Base-by-base conservation (phyloP, 768 basidiomycete species). In the Coprinopsis strossmayeri region DNA sequence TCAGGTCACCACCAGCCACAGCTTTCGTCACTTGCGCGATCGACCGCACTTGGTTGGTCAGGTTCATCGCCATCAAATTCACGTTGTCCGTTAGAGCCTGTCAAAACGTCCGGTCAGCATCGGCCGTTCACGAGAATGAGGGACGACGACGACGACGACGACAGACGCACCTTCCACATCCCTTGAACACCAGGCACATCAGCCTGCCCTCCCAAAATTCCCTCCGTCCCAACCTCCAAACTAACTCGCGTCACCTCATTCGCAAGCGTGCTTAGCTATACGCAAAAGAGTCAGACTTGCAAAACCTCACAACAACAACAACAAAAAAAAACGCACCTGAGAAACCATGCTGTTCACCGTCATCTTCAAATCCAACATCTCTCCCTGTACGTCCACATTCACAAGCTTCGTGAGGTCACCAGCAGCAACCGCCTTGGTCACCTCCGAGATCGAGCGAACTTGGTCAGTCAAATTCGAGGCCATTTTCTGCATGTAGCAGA, bases 21-120 rank as follows among this genome's bases (percentile, higher is more conserved):
- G 94, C 95, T 64, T 91, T 94, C 18, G 95, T 97, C 34, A 98
- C 95, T 57, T 87, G 78, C 1, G 92, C 90, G 57, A 84, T 82
- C 1, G 76, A 77, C 0, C 95, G 84, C 54, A 93, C 91, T 76
- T 93, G 90, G 53, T 87, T 85, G 42, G 89, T 93, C 61, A 92
- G 65, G 57, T 93, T 93, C 78, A 86, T 84, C 38, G 90, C 90
- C 90, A 89, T 88, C 51, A 87, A 60, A 64, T 90, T 91, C 58
- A 92, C 90, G 52, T 92, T 90, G 58, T 89, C 87, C 10, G 88
- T 83, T 18, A 79, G 60, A 18, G 70, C 74, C 74, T 77, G 17
- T 45, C 3, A 46, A n/a, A 11, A 11, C 3, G 27, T 50, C 20
- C 2, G 30, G 20, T 32, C 24, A 24, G 11, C n/a, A 20, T 2